Evolutionary conservation across 345 rosid genomes (phyloP).

Genomic region (Boechera retrofracta): DNA sequence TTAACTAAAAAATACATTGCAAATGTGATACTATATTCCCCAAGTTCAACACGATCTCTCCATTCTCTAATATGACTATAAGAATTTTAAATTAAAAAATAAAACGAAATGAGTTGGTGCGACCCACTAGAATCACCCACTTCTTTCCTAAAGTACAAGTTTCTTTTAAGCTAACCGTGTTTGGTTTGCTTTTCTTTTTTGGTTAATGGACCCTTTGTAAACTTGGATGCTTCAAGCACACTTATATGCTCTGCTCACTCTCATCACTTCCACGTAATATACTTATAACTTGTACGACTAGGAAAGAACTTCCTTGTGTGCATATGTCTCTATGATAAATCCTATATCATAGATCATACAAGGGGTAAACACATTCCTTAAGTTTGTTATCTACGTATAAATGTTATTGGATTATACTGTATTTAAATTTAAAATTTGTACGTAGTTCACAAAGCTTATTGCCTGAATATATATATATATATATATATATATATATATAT

Average conservation of each 20-base stretch:
- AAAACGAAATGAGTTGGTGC: slow-evolving; percentile 26
- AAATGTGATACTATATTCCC: not conserved
- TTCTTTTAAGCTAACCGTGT: slow-evolving; percentile 32
- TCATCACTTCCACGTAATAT: slow-evolving; percentile 25
- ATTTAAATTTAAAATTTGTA: not conserved
- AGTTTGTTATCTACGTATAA: not conserved
- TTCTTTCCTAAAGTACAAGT: slow-evolving; percentile 35
- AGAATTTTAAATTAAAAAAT: not conserved
- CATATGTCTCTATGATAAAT: slow-evolving; percentile 6
- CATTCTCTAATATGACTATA: slow-evolving; percentile 17
- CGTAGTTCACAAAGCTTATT: not conserved
- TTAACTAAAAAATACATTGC: not conserved
- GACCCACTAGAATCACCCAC: slow-evolving; percentile 42
- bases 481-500: not conserved
- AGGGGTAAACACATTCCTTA: not conserved
- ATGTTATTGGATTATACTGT: not conserved
- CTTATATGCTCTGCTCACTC: slow-evolving; percentile 20
- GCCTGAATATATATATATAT: not conserved
- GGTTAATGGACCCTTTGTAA: slow-evolving; percentile 36
- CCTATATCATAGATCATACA: not conserved
- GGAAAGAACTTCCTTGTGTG: not conserved
- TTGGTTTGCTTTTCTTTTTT: slow-evolving; percentile 37
- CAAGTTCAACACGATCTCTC: not conserved
- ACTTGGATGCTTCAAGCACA: slow-evolving; percentile 40
- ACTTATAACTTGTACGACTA: slow-evolving; percentile 2